phyloP scores from a whole-genome alignment of 306 rosid genomes.

The Acacia melanoxylon region DNA sequence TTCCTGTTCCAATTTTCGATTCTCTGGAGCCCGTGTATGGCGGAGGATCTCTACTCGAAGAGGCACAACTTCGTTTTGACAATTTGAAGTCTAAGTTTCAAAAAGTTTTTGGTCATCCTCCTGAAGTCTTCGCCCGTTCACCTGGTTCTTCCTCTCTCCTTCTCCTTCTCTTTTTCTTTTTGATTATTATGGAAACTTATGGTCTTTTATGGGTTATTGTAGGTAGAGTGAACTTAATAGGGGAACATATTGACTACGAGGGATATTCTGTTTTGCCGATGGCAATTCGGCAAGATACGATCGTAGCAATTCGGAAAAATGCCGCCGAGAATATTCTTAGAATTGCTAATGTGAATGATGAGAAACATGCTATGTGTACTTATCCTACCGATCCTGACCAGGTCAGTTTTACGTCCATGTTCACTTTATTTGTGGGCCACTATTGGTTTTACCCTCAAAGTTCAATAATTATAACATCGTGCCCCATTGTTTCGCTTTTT shows the following conservation, averaged over 20 bases:
- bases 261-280: constrained; percentile 98
- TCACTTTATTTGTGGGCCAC: not conserved
- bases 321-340: constrained; percentile 52
- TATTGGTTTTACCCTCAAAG: not conserved
- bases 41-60: constrained; percentile 70
- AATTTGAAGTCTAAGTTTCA: constrained; percentile 60
- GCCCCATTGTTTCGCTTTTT: not conserved
- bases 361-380: constrained; percentile 64
- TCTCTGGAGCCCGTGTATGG: constrained; percentile 68
- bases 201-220: constrained; percentile 20
- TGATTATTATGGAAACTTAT: not conserved
- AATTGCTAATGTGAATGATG: constrained; percentile 74
- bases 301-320: constrained; percentile 69
- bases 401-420: constrained; percentile 37
- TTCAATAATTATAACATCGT: not conserved
- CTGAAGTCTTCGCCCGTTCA: constrained; percentile 84
- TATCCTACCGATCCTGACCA: constrained; percentile 89
- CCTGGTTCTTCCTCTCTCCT: constrained; percentile 53
- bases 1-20: constrained; percentile 75
- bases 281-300: constrained; percentile 96
- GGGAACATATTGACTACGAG: constrained; percentile 94
- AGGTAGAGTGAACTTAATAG: constrained; percentile 99
- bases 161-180: not conserved
- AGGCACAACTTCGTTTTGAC: constrained; percentile 77
- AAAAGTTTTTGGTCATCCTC: constrained; percentile 56